Evolutionary conservation across 805 yeast genomes (phyloP), one percentile per base, ranked within the genome.

Genomic region (Candida anglica): DNA sequence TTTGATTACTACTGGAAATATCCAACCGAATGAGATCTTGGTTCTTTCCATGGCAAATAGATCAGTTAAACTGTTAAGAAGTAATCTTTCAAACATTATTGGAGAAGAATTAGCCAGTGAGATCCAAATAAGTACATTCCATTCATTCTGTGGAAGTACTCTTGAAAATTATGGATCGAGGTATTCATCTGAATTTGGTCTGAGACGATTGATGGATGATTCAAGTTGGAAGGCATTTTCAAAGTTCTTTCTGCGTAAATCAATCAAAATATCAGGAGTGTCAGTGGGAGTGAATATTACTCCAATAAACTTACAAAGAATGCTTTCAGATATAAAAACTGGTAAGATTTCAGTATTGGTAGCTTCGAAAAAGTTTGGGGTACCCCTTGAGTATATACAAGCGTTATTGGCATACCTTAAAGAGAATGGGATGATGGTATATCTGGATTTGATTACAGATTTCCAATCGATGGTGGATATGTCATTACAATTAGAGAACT

Each of bases 1-100:
- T 38, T 41, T 79, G 41, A 46, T 81, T 4, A 40, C 51, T 1
- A 38, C 58, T 9, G 54, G 54, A 2, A 49, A 48, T 2, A 45
- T 75, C 1, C 38, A 50, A 2, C 86, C 88, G 0, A 52, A 63
- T 3, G 77, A 79, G 33, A 71, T 84, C 4, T 48, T 82, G 22
- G 77, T 81, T 2, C 59, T 83, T 3, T 77, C 86, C 10, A 65
- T 83, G 69, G 81, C 91, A 0, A 83, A 81, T 44, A 64, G 81
- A 35, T 77, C 88, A 0, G 87, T 82, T 1, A 71, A 69, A 21
- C 75, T 66, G 57, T 36, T 66, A 62, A 26, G 59, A 50, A 28
- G 38, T 27, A 23, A 70, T 53, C 38, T 63, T 62, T 20, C 28
- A 26, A 10, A 44, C 25, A 2, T 47, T 48, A 40, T 75, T 15